Evolutionary conservation across 2,329 filamentous ascomycete species (phyloP).

Genomic region (Colletotrichum neosansevieriae): DNA sequence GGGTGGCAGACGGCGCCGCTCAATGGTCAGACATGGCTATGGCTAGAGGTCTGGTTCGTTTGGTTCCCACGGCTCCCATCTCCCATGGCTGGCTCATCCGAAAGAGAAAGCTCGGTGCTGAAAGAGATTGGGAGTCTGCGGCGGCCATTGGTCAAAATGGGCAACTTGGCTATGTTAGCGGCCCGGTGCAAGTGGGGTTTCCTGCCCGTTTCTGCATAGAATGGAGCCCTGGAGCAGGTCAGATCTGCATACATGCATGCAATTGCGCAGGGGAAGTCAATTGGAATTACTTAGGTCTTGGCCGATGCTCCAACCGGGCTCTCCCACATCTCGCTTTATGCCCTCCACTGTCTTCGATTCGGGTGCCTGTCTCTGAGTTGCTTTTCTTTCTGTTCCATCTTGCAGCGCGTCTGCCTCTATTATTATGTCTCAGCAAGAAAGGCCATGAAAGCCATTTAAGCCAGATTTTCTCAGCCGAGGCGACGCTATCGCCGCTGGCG

Average conservation of each 20-base stretch:
- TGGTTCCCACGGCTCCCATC: background rate
- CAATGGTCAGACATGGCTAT: conserved; percentile 29
- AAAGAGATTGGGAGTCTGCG: conserved; percentile 9
- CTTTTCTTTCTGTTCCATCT: background rate
- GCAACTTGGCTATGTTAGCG: background rate
- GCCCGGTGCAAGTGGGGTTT: conserved; percentile 15
- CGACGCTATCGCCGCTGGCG: conserved; percentile 10
- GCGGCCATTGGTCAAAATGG: background rate
- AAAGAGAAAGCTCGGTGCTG: conserved; percentile 21
- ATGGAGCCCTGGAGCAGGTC: background rate
- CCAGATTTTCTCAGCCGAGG: no score
- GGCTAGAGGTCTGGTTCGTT: conserved; percentile 7
- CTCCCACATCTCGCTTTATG: background rate
- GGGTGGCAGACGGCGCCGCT: conserved; percentile 7
- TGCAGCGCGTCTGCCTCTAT: background rate
- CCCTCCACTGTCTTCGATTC: background rate
- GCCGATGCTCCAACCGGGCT: background rate
- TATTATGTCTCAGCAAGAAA: background rate
- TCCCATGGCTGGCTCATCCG: background rate
- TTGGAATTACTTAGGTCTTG: no score
- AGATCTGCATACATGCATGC: conserved; percentile 37
- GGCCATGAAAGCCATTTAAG: no score
- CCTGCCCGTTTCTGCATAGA: conserved; percentile 12
- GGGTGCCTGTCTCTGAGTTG: background rate
- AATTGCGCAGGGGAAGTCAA: conserved; percentile 17